phyloP scores from a whole-genome alignment of 1,139 yeast species.

The Debaryomyces udenii region DNA sequence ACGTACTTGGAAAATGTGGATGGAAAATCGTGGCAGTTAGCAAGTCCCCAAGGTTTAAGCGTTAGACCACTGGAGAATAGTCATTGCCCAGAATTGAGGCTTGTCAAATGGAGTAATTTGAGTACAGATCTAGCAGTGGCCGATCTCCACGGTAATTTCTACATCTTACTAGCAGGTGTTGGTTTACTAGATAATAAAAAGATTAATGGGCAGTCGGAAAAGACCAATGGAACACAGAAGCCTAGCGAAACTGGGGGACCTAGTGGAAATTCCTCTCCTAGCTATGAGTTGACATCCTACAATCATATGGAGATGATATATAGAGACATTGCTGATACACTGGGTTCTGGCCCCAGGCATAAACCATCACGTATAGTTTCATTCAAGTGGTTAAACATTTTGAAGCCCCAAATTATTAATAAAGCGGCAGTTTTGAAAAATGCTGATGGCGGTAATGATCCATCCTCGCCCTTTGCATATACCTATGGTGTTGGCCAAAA shows the following conservation, averaged over 20 bases:
- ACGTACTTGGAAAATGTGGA: slow-evolving; percentile 66
- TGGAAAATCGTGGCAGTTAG: slow-evolving; percentile 68
- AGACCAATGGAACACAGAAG: slow-evolving; percentile 7
- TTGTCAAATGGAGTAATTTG: slow-evolving; percentile 52
- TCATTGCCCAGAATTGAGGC: slow-evolving; percentile 29
- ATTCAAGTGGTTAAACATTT: slow-evolving; percentile 70
- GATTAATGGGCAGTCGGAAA: not conserved
- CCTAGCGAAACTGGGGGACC: slow-evolving; percentile 5
- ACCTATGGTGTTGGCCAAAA: slow-evolving; percentile 61
- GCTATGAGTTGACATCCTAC: slow-evolving; percentile 49
- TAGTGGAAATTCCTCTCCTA: slow-evolving; percentile 23
- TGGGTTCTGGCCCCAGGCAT: slow-evolving; percentile 16
- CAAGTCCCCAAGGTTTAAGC: slow-evolving; percentile 50
- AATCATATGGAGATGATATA: slow-evolving; percentile 52
- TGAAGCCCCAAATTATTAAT: slow-evolving; percentile 60
- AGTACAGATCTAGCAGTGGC: slow-evolving; percentile 58
- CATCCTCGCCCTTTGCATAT: slow-evolving; percentile 30
- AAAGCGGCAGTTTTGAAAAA: slow-evolving; percentile 50
- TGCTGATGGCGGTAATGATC: slow-evolving; percentile 15
- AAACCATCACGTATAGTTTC: slow-evolving; percentile 42
- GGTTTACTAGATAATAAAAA: slow-evolving; percentile 31
- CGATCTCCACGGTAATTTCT: slow-evolving; percentile 54
- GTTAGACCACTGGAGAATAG: slow-evolving; percentile 39
- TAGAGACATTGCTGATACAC: slow-evolving; percentile 34
- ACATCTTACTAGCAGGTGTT: slow-evolving; percentile 50